Base-by-base conservation (phyloP, 2,329 filamentous ascomycete species). In the Cladobotryum mycophilum region DNA sequence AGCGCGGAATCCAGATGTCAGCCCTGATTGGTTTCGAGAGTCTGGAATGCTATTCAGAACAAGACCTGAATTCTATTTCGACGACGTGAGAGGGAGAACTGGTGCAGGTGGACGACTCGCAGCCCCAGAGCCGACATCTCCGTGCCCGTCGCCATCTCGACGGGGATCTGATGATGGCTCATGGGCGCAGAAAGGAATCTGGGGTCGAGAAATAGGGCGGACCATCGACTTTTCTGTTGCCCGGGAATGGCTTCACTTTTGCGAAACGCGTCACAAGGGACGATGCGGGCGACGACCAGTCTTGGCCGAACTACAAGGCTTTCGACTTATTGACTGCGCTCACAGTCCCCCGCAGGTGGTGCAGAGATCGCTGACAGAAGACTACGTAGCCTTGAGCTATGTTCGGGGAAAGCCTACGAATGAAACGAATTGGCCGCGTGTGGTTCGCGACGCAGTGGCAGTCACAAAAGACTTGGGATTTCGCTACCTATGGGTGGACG, bases 401-500 rank as follows among this genome's bases (percentile, higher is more conserved):
- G 67, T 70, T 1, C 64, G 61, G 57, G 67, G 67, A 3, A 56
- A 56, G 40, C 58, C 53, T n/a, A 55, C 55, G 2, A 54, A 51
- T 1, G 60, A 60, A 2, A 55, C 53, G 0, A 41, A 2, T 11
- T 68, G 65, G 66, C 62, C 66, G 22, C 61, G 57, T 45, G 64
- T 67, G 34, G 56, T 68, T 1, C 56, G 53, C 50, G 66, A 68
- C 33, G 63, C 67, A 9, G 62, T 66, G 7, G 49, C 53, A 2
- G 67, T 67, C 5, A 62, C 64, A 0, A 60, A 56, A 9, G 53
- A 60, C 2, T 55, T 72, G 6, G 66, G 67, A 0, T 53, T 67
- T 8, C 53, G 61, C 5, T 68, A 70, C 47, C 59, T 72, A 2
- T 72, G 70, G 70, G 61, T 72, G 2, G 69, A 71, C 49, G 57